Evolutionary conservation across 2,329 filamentous ascomycete species (phyloP), one percentile per base, ranked within the genome.

Genomic region (Alternaria sp.): DNA sequence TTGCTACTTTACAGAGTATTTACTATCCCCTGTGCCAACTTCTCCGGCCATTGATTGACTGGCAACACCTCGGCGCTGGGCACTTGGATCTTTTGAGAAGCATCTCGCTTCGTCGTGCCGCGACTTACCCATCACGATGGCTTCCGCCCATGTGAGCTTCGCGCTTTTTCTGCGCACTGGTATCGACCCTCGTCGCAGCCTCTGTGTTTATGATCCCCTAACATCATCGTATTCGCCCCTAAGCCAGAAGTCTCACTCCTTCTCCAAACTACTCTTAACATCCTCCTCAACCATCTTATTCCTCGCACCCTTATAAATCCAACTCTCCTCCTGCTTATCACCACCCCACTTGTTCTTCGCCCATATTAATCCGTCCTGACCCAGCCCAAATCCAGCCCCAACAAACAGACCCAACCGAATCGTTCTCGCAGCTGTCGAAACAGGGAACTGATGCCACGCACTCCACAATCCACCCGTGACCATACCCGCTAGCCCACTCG

Each of bases 401-500:
- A 93, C 89, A 70, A 91, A 84, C 49, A 97, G 83, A 1, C 93
- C 95, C 70, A 91, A 88, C 76, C 89, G 92, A 54, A 93, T 93
- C 46, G 93, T 96, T 65, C 83, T 74, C 40, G 81, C 81, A 19
- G 82, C 80, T 23, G 80, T 84, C 21, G 90, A 89, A 28, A 95
- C 82, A 32, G 93, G 92, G 73, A 97, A 92, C 45, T 90, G 87
- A 83, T 93, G 92, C 88, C 92, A 91, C 62, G 93, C 83, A 77
- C 93, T 97, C 84, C 97, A 97, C 9, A 89, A 86, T 3, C 95
- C 95, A 1, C 94, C 93, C 36, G 96, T 90, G 0, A 91, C 91
- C 78, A 97, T 83, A 50, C 92, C 94, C 25, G 96, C 93, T 61
- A 94, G 85, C 6, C 93, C 88, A 1, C 92, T 97, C 68, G 91